Percentiles rank a stretch among this genome's conserved stretches.
Evolutionary conservation across 257 asterid genomes (phyloP).

Genomic region (Verbascum thapsus): DNA sequence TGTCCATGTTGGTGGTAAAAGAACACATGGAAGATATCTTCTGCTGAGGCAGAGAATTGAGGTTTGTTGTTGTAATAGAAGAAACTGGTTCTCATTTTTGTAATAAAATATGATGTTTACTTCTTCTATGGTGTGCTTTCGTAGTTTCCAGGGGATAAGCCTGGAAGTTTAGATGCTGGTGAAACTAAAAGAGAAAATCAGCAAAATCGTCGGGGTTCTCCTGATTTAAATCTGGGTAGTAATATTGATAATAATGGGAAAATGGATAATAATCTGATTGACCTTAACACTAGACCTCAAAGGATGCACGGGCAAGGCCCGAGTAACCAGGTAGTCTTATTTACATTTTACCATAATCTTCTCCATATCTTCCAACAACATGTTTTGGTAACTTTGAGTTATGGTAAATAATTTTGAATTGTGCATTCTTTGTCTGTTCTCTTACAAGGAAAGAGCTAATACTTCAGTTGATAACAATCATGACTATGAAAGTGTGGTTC

Average conservation of each 20-base stretch:
- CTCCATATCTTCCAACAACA: no score
- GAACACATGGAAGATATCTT: constrained; percentile 95
- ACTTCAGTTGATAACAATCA: constrained; percentile 47
- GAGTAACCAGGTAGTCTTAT: constrained; percentile 54
- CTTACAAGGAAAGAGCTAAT: constrained; percentile 44
- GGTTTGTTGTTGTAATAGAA: constrained; percentile 86
- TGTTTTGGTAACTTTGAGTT: constrained; percentile 9
- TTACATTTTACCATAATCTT: constrained; percentile 16
- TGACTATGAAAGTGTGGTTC: constrained; percentile 58
- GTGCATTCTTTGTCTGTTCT: constrained; percentile 2
- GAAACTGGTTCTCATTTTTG: constrained; percentile 21
- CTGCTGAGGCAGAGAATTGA: constrained; percentile 87
- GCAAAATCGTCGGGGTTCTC: constrained; percentile 40
- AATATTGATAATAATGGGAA: constrained; percentile 38
- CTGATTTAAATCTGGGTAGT: constrained; percentile 35
- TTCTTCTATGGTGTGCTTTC: constrained; percentile 32
- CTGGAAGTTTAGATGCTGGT: constrained; percentile 47
- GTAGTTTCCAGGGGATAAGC: constrained; percentile 86
- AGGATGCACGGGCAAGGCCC: constrained; percentile 57
- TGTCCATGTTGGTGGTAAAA: constrained; percentile 94
- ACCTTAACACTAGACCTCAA: constrained; percentile 84
- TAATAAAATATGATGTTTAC: not conserved
- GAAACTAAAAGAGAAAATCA: constrained; percentile 47
- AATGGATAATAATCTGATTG: constrained; percentile 61
- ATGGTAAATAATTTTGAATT: constrained; percentile 34